Evolutionary conservation across 257 asterid species (phyloP), one percentile per base, ranked within the genome.

Genomic region (Jacaranda copaia): DNA sequence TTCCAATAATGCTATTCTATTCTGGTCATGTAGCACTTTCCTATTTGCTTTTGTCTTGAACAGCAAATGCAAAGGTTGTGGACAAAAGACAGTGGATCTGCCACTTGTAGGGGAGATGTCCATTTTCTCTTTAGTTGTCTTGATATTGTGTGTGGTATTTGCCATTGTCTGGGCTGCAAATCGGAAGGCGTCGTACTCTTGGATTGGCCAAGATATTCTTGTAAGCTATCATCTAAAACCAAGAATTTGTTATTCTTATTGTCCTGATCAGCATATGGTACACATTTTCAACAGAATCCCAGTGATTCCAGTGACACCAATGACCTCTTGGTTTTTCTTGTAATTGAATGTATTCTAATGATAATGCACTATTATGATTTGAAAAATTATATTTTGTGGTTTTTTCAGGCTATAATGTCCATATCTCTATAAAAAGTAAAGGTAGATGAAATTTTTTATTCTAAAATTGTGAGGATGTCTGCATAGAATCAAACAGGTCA

Each of bases 121-220:
- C 53, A 5, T 87, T 81, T 75, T 94, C 35, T 94, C 98, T 16
- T 65, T 94, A 64, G 87, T 12, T 9, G 88, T 92, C 75, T 82
- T 89, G 72, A 62, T 83, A 53, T 70, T 80, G 73, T 89, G 96
- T 75, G 38, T 92, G 84, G 83, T 74, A 42, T 94, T 92, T 80
- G 92, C 98, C 68, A 36, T 90, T 77, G 56, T 59, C 63, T 94
- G 98, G 97, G 97, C 94, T 40, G 84, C 81, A 68, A 87, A 81
- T 61, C 85, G 97, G 79, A 92, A 81, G 82, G 88, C 79, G 73
- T 87, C 98, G 5, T 94, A 74, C 82, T 88, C 97, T 63, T 92
- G 98, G 98, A 81, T 94, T 81, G 97, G 98, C 81, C 98, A 94
- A 83, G 98, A 94, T 79, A 62, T 88, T 80, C 97, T 94, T 75